Evolutionary conservation across 192 early-diverging fungal species (phyloP).

Genomic region (Linnemannia schmuckeri): DNA sequence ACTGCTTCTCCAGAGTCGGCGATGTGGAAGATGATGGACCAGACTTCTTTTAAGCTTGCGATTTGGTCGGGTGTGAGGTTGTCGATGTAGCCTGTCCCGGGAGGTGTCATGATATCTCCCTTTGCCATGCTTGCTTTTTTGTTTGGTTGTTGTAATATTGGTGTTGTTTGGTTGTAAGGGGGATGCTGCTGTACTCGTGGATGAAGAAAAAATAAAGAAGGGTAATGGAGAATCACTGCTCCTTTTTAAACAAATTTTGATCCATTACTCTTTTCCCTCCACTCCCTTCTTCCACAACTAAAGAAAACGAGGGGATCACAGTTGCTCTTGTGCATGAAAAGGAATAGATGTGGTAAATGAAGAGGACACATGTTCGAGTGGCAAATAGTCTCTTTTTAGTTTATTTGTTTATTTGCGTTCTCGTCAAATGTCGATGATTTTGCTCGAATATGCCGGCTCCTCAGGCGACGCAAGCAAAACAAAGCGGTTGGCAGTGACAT

Average conservation of each 20-base stretch:
- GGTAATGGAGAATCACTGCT: background rate
- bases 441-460: too few species aligned
- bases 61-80: constrained; percentile 61
- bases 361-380: too few species aligned
- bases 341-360: too few species aligned
- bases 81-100: constrained; percentile 61
- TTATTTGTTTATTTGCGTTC: too few species aligned
- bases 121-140: constrained; percentile 16
- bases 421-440: too few species aligned
- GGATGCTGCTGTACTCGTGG: background rate
- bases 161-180: background rate
- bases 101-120: constrained; percentile 36
- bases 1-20: constrained; percentile 33
- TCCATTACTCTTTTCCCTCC: background rate
- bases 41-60: constrained; percentile 62
- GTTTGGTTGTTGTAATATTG: background rate
- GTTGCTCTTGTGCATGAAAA: too few species aligned
- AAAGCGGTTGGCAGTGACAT: too few species aligned
- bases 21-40: constrained; percentile 59
- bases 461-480: too few species aligned
- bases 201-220: background rate
- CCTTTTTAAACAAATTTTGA: background rate
- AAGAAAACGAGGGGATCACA: too few species aligned
- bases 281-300: too few species aligned
- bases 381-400: too few species aligned